Base-by-base conservation (phyloP, 1,284 basidiomycete species). In the Malassezia sympodialis region DNA sequence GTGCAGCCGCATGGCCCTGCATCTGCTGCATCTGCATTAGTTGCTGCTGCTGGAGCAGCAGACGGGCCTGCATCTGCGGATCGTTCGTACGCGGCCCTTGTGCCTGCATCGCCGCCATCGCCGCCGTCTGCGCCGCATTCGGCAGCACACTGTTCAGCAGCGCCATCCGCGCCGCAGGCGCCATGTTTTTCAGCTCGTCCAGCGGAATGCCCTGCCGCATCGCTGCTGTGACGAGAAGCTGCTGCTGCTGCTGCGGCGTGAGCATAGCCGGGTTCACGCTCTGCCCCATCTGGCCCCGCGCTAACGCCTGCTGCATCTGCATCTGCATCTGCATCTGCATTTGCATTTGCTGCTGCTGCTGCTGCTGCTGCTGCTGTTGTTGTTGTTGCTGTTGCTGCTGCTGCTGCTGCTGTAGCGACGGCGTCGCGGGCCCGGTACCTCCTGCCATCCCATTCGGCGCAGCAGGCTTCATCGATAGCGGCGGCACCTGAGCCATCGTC, bases 161-260 rank as follows among this genome's bases (percentile, higher is more conserved):
- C 0, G 65, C 62, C 54, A 66, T 60, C 7, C 68, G 59, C 12
- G 62, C 56, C 1, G 65, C 60, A 1, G 69, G 68, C 5, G 63
- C 56, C 48, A 72, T 62, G 35, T 63, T 70, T 57, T 68, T 69
- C 49, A 73, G 56, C 37, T 70, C 68, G n/a, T 73, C 66, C 21
- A 70, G 49, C 1, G 67, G 59, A 19, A 73, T 67, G 26, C 66
- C 67, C 26, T 67, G 63, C 24, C 62, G 61, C 48, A 63, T 54
- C 11, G 71, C 71, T 4, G 69, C 71, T 1, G 59, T 53, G 39
- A 69, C 55, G 40, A 73, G 61, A 26, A 70, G 51, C 34, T 69
- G 63, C 51, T 69, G 68, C 53, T 71, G 68, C 51, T 73, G 69
- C 43, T 63, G 63, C 23, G 56, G 48, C 28, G 35, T 27, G 23